A percentile compares a stretch with the other conserved stretches of the same genome.
Evolutionary conservation across 2,329 filamentous ascomycete genomes (phyloP).

Genomic region (Neonectria punicea): DNA sequence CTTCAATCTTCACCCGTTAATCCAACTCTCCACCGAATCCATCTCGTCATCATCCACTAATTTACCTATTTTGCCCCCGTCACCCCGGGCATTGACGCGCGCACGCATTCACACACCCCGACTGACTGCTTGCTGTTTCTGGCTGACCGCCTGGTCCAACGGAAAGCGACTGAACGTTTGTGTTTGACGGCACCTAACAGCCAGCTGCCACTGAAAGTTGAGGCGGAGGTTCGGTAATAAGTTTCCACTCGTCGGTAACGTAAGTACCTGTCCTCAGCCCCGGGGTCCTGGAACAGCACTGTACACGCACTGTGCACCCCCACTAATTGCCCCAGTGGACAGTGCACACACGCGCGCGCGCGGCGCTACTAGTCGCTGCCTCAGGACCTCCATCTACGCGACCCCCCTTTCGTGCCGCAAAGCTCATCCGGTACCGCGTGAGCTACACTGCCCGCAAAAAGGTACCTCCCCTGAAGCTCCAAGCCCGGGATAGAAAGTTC

Average conservation of each 20-base stretch:
- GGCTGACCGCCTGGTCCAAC: constrained; percentile 25
- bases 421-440: constrained; percentile 30
- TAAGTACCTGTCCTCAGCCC: constrained; percentile 2
- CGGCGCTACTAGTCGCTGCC: constrained; percentile 38
- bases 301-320: constrained; percentile 24
- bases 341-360: constrained; percentile 31
- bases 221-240: constrained; percentile 43
- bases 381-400: constrained; percentile 39
- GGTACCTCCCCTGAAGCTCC: constrained; percentile 29
- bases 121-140: background rate
- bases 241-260: constrained; percentile 34
- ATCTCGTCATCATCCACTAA: constrained; percentile 38
- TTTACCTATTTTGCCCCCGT: constrained; percentile 22
- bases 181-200: background rate
- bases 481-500: background rate
- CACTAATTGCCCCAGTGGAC: constrained; percentile 39
- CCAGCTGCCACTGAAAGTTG: constrained; percentile 35
- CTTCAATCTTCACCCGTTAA: constrained; percentile 33
- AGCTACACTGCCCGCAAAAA: constrained; percentile 26
- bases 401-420: constrained; percentile 4
- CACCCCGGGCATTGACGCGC: background rate
- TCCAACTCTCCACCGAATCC: constrained; percentile 29
- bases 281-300: constrained; percentile 20
- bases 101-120: background rate
- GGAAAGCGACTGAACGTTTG: constrained; percentile 4